Evolutionary conservation across 2,329 filamentous ascomycete genomes (phyloP), one percentile per base, ranked within the genome.

Genomic region (Shiraia sp.): DNA sequence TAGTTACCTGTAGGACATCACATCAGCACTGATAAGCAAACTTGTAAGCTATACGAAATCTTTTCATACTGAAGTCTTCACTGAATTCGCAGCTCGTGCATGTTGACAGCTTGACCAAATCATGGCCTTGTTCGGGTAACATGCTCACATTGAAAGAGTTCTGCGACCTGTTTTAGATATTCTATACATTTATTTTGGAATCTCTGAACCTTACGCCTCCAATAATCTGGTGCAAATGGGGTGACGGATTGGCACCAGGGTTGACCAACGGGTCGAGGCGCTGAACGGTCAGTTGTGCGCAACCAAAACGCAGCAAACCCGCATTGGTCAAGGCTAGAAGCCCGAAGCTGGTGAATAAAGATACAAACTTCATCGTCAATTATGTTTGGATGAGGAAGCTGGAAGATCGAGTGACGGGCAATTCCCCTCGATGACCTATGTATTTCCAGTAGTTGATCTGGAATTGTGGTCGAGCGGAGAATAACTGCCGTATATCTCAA

Each of bases 101-200:
- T 9, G 64, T 70, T 3, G 71, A 59, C 24, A 39, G 50, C 32
- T 65, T 54, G 17, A 48, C 45, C 19, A 65, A 51, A 39, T 65
- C 59, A 43, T 60, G 58, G 4, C 43, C 49, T 33, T 53, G 49
- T 13, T 47, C 42, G 1, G 47, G 47, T 22, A 59, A 53, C 74
- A 77, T 76, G 3, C 73, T 66, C 2, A 67, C 61, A 42, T 75
- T 75, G 66, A 77, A 77, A 2, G 74, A 72, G 53, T 76, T 72
- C 49, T 62, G 19, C 4, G 2, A 16, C 9, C 6, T 29, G 29
- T 52, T 25, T 52, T 26, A 9, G 14, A 10, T 10, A 6, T 25
- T 13, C 16, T 23, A 4, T 23, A 17, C 6, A 12, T 6, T 6
- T 24, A 26, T 26, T 6, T 2, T 16, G 12, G 23, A 4, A 9